phyloP scores from a whole-genome alignment of 495 filamentous ascomycete species.

The Penicillium bovifimosum region DNA sequence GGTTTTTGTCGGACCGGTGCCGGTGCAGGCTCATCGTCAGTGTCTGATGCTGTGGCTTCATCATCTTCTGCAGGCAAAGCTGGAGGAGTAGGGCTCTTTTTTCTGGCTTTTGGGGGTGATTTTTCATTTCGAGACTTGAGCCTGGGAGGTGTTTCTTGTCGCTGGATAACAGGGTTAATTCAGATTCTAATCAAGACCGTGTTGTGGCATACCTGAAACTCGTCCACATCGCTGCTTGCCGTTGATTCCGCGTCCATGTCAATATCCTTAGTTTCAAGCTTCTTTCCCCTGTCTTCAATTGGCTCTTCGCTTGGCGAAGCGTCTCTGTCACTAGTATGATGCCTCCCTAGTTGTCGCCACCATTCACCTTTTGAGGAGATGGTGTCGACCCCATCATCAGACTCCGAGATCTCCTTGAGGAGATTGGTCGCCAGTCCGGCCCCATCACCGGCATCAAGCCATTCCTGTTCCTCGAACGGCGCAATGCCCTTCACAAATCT shows the following conservation, averaged over 20 bases:
- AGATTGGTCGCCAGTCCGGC: slow-evolving; percentile 23
- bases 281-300: background rate
- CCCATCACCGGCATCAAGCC: slow-evolving; percentile 26
- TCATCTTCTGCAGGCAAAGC: background rate
- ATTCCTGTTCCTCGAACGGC: slow-evolving; percentile 40
- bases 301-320: slow-evolving; percentile 1
- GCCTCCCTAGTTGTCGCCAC: slow-evolving; percentile 33
- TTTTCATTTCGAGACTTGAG: slow-evolving; percentile 11
- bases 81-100: slow-evolving; percentile 3
- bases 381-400: background rate
- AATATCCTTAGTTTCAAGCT: background rate
- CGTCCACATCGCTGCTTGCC: slow-evolving; percentile 26
- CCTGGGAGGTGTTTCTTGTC: slow-evolving; percentile 35
- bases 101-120: background rate
- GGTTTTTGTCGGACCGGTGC: too few species aligned
- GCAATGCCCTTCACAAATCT: slow-evolving; percentile 43
- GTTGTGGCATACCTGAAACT: slow-evolving; percentile 34
- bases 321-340: slow-evolving; percentile 1
- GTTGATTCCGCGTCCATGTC: slow-evolving; percentile 16
- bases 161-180: slow-evolving; percentile 19
- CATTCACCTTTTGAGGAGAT: slow-evolving; percentile 23
- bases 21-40: slow-evolving; percentile 12
- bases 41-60: slow-evolving; percentile 19
- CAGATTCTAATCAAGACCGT: background rate
- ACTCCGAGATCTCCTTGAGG: slow-evolving; percentile 20